These are phyloP conservation scores for Parastagonospora nodorum DNA, from an alignment of 2,329 filamentous ascomycete genomes.

Conservation along the genomic window DNA sequence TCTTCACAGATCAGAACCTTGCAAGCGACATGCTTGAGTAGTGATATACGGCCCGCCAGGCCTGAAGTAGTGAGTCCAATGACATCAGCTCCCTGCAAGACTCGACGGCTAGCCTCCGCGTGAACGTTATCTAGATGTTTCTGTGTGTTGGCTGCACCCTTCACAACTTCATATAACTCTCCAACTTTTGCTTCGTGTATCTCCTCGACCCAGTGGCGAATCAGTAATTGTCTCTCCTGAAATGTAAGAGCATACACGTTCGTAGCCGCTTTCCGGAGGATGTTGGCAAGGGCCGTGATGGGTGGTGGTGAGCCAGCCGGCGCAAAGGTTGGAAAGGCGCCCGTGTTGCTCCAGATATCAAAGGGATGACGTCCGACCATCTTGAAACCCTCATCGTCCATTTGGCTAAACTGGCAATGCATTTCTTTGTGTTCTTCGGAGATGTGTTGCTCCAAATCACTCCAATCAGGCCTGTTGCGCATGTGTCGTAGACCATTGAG, in stretches of 20 bases:
- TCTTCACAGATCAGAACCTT: constrained; percentile 71
- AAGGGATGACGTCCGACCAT: constrained; percentile 31
- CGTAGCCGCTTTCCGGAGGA: constrained; percentile 11
- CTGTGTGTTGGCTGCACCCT: constrained; percentile 12
- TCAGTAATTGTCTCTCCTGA: constrained; percentile 14
- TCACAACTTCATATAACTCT: constrained; percentile 18
- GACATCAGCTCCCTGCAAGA: constrained; percentile 53
- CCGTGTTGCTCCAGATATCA: constrained; percentile 18
- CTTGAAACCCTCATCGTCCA: constrained; percentile 21
- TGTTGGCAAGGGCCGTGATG: not conserved
- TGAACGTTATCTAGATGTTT: constrained; percentile 25
- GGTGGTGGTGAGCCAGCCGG: not conserved
- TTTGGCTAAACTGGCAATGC: constrained; percentile 20
- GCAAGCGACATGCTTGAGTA: constrained; percentile 55
- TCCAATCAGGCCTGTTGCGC: constrained; percentile 20
- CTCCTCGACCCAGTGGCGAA: constrained; percentile 22
- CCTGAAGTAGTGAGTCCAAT: constrained; percentile 67
- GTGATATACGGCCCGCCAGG: constrained; percentile 59
- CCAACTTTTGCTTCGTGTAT: constrained; percentile 12
- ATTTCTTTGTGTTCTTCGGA: constrained; percentile 15
- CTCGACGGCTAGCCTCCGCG: constrained; percentile 48
- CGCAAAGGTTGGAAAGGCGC: not conserved
- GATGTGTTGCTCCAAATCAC: constrained; percentile 19
- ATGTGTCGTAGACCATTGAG: constrained; percentile 14
- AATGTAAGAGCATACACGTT: constrained; percentile 14